These are phyloP conservation scores for Jamesozyma rosinii DNA, from an alignment of 805 yeast genomes.

Conservation along the genomic window DNA sequence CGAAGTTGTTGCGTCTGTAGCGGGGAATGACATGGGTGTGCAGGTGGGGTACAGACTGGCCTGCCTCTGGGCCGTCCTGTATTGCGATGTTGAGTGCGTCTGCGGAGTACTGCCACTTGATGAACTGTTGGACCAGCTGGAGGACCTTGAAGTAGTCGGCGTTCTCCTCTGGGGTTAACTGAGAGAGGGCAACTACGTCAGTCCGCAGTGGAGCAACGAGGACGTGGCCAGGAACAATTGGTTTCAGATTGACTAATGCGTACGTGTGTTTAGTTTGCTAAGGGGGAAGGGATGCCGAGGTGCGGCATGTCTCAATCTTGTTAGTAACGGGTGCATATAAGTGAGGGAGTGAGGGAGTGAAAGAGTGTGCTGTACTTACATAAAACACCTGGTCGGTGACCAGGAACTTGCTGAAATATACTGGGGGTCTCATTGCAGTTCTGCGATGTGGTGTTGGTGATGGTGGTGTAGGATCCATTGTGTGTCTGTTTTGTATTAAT, in stretches of 20 bases:
- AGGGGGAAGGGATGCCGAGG: neutral
- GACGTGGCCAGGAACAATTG: slow-evolving; percentile 90
- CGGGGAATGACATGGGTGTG: slow-evolving; percentile 94
- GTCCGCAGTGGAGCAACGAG: slow-evolving; percentile 74
- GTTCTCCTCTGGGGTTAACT: slow-evolving; percentile 62
- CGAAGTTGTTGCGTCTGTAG: slow-evolving; percentile 44
- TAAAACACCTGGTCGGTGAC: slow-evolving; percentile 31
- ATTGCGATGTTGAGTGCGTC: slow-evolving; percentile 83
- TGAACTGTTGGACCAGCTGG: slow-evolving; percentile 60
- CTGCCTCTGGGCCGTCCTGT: slow-evolving; percentile 94
- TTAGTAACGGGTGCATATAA: too few relatives aligned
- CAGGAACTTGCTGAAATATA: slow-evolving; percentile 27
- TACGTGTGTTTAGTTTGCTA: slow-evolving; percentile 50
- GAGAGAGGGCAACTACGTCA: slow-evolving; percentile 52
- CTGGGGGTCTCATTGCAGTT: slow-evolving; percentile 4
- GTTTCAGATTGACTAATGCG: slow-evolving; percentile 86
- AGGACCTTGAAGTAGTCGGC: slow-evolving; percentile 70
- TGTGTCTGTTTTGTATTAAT: too few relatives aligned
- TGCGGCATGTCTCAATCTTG: too few relatives aligned
- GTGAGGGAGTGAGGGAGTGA: neutral
- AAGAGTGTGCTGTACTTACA: slow-evolving; percentile 13
- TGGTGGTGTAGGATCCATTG: too few relatives aligned
- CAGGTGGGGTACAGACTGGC: slow-evolving; percentile 91
- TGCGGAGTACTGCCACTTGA: slow-evolving; percentile 60
- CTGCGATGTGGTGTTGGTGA: too few relatives aligned